Evolutionary conservation across 352 stramenopile genomes (phyloP).

Genomic region (Discostella stelligera): DNA sequence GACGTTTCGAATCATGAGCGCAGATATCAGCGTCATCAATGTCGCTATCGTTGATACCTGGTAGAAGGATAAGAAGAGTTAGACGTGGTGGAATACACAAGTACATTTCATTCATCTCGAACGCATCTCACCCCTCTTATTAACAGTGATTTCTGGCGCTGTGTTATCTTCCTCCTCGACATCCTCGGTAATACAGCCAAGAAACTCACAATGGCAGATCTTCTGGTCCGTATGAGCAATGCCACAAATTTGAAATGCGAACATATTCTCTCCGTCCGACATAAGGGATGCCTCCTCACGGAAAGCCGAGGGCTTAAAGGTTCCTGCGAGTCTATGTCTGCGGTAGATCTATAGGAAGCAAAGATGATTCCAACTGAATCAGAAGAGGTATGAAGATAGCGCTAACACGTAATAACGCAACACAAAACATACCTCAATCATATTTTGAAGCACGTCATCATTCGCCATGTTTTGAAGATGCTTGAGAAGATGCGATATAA

Average conservation of each 20-base stretch:
- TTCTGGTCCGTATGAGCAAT: slow-evolving; percentile 63
- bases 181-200: slow-evolving; percentile 77
- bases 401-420: slow-evolving; percentile 1
- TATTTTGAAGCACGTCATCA: slow-evolving; percentile 80
- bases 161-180: slow-evolving; percentile 53
- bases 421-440: slow-evolving; percentile 53
- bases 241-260: slow-evolving; percentile 80
- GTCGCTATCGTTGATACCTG: slow-evolving; percentile 27
- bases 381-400: neutral
- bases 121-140: slow-evolving; percentile 47
- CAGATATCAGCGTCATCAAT: slow-evolving; percentile 35
- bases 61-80: slow-evolving; percentile 3
- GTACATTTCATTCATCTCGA: neutral
- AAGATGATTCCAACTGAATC: neutral
- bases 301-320: slow-evolving; percentile 80
- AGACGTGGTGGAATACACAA: slow-evolving; percentile 5
- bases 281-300: slow-evolving; percentile 75
- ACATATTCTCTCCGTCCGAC: slow-evolving; percentile 81
- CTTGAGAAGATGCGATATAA: slow-evolving; percentile 82
- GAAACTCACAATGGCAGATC: slow-evolving; percentile 73
- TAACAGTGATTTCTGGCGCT: slow-evolving; percentile 20
- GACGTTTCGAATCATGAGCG: slow-evolving; percentile 29
- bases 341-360: slow-evolving; percentile 61
- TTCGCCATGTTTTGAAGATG: slow-evolving; percentile 79
- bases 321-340: slow-evolving; percentile 61